These are phyloP conservation scores for Podochytrium sp. DNA, from an alignment of 192 early-diverging fungal genomes.

Conservation along the genomic window DNA sequence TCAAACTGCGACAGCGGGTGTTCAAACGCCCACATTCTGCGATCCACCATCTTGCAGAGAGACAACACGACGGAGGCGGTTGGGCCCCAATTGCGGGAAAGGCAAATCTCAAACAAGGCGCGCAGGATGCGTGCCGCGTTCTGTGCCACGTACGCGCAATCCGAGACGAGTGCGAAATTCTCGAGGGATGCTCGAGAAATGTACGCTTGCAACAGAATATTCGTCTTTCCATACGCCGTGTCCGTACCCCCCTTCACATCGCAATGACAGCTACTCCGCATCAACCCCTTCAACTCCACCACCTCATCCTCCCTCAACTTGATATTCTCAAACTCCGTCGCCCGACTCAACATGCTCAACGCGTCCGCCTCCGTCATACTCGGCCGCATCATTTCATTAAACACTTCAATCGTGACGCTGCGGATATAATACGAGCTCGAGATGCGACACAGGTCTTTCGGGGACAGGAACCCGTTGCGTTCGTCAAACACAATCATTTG, in stretches of 20 bases:
- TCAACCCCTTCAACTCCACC: constrained; percentile 76
- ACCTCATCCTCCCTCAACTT: constrained; percentile 89
- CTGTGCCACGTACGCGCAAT: constrained; percentile 91
- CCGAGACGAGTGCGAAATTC: constrained; percentile 95
- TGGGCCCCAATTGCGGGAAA: constrained; percentile 90
- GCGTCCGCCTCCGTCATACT: constrained; percentile 94
- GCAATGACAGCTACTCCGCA: constrained; percentile 76
- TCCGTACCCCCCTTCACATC: constrained; percentile 86
- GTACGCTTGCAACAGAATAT: constrained; percentile 88
- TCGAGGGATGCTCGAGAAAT: constrained; percentile 80
- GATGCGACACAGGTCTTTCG: constrained; percentile 93
- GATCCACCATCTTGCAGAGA: constrained; percentile 87
- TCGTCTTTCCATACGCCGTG: constrained; percentile 87
- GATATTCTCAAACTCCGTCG: constrained; percentile 94
- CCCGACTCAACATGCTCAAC: constrained; percentile 82
- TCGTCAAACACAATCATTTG: constrained; percentile 95
- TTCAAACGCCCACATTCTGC: constrained; percentile 90
- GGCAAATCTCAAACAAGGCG: constrained; percentile 93
- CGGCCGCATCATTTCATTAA: constrained; percentile 84
- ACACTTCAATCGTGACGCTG: constrained; percentile 83
- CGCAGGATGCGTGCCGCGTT: constrained; percentile 91
- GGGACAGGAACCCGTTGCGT: constrained; percentile 77
- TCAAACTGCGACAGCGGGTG: constrained; percentile 87
- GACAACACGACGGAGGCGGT: constrained; percentile 74
- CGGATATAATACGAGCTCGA: constrained; percentile 92